Conservation (phyloP, 129 eudicot genomes). For the Lonicera japonica region DNA sequence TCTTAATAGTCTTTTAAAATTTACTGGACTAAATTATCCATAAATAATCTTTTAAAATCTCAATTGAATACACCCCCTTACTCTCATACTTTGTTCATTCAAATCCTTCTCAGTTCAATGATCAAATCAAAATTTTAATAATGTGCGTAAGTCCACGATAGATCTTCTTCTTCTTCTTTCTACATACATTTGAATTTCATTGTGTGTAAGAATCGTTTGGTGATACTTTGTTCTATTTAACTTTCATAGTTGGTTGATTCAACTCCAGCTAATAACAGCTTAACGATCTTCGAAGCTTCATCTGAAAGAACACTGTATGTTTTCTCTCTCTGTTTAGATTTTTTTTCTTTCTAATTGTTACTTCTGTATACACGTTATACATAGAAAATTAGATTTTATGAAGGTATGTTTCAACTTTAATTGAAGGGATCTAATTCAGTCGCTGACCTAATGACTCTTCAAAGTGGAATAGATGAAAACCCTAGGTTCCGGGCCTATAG, state of each 20-base stretch:
- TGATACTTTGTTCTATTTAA: too few species aligned
- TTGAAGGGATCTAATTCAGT: background rate
- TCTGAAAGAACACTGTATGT: constrained; percentile 58
- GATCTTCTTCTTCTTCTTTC: background rate
- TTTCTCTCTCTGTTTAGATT: background rate
- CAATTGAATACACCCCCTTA: too few species aligned
- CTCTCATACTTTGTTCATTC: background rate
- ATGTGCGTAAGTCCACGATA: constrained; percentile 1
- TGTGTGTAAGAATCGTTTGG: background rate
- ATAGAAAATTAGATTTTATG: too few species aligned
- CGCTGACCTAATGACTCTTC: too few species aligned
- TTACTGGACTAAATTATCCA: too few species aligned
- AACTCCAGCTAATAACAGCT: constrained; percentile 25
- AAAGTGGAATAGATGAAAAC: too few species aligned
- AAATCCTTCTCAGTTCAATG: background rate
- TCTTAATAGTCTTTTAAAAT: too few species aligned
- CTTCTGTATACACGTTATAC: background rate
- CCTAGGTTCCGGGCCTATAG: too few species aligned
- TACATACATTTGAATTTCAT: background rate
- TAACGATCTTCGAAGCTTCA: constrained; percentile 38
- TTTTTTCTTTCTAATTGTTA: too few species aligned
- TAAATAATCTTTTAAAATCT: too few species aligned
- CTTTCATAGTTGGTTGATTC: constrained; percentile 22
- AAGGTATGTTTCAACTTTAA: background rate
- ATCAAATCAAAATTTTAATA: background rate